Base-by-base conservation (phyloP, 176 grass and related monocot genomes). In the Ensete glaucum region DNA sequence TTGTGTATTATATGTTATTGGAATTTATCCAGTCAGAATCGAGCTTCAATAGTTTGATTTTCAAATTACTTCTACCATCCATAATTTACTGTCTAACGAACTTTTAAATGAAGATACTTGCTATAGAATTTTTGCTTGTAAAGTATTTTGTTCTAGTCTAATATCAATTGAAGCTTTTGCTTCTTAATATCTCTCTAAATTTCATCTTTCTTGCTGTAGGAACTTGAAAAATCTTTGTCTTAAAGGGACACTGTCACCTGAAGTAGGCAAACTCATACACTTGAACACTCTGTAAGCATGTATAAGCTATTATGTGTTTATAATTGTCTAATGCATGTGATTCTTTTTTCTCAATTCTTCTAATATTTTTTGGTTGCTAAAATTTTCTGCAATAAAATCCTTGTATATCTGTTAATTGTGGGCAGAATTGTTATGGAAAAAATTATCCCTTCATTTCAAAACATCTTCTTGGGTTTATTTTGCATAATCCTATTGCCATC, bases 251-350 rank as follows among this genome's bases (percentile, higher is more conserved):
- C 48, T 85, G 16, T 76, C 77, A 58, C 83, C 83, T 58, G 52
- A 76, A 67, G 54, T 85, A 21, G 25, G 71, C 73, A 80, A 85
- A 11, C 83, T 85, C 1, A 60, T 74, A 15, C 27, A 80, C 74
- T 67, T 85, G 69, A 80, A 53, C 68, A 75, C 79, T 62, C 1
- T 85, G 83, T 85, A 85, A 85, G 70, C 17, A 80, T 76, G 60
- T 53, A 1, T 70, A 25, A 50, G 58, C 60, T 64, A 51, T 62
- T 64, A 65, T 21, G 58, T 26, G 67, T 67, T 67, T 10, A 1
- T 25, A 24, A 24, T 12, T 24, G 21, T 65, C 25, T 29, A 24
- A 12, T 22, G 11, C 11, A 24, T 25, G 24, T 24, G 21, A 25
- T 69, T 48, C 49, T 69, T 48, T 80, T 51, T 48, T 71, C 19